Conservation (phyloP, 1,139 yeast species). For the Entelexis paramagnoliae region DNA sequence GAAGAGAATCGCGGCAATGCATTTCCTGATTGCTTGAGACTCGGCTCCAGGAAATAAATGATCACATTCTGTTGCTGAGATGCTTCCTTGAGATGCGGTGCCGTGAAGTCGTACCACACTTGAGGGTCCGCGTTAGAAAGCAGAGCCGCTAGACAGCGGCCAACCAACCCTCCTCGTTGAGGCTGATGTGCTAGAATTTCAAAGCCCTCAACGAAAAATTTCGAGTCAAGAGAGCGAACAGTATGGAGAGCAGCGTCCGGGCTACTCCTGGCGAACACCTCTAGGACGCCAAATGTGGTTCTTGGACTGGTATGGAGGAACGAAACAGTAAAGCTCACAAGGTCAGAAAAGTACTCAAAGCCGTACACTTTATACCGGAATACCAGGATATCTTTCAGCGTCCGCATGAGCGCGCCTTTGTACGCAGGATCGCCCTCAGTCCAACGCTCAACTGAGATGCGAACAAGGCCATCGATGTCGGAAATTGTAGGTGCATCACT, state of each 20-base stretch:
- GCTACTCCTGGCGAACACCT: conserved; percentile 8
- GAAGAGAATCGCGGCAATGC: not conserved
- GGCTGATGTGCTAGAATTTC: not conserved
- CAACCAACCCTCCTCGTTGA: conserved; percentile 11
- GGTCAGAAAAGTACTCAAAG: conserved; percentile 42
- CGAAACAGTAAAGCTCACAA: conserved; percentile 34
- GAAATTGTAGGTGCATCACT: not conserved
- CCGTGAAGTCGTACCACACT: conserved; percentile 7
- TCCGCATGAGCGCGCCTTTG: conserved; percentile 53
- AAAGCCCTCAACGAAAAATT: conserved; percentile 4
- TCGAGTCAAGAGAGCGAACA: not conserved
- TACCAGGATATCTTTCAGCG: conserved; percentile 44
- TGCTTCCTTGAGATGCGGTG: conserved; percentile 28
- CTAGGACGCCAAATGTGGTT: conserved; percentile 14
- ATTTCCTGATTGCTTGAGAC: conserved; percentile 38
- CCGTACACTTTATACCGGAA: conserved; percentile 29
- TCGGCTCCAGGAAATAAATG: conserved; percentile 50
- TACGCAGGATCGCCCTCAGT: conserved; percentile 61
- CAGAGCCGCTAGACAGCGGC: conserved; percentile 15
- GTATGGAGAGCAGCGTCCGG: not conserved
- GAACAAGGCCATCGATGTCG: conserved; percentile 30
- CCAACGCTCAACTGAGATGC: conserved; percentile 56
- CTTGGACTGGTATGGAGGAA: conserved; percentile 6
- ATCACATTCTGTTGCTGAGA: conserved; percentile 39
- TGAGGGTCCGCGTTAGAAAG: conserved; percentile 7